Evolutionary conservation across 257 asterid genomes (phyloP), one percentile per base, ranked within the genome.

Genomic region (Plantago ovata): DNA sequence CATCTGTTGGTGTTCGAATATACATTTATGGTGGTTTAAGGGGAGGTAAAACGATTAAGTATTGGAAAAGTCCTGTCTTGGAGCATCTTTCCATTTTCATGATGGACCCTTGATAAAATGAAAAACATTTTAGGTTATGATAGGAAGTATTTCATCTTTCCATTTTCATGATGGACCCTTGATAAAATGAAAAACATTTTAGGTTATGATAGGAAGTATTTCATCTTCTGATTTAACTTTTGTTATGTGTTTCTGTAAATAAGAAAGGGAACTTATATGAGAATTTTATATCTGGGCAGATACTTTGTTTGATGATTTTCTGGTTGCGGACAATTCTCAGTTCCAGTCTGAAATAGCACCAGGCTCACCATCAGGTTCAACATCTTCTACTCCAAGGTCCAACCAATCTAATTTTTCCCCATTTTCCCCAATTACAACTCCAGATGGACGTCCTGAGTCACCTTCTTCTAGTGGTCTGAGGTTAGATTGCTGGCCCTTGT

Each of bases 1-100:
- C 99, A 70, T 84, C 99, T 60, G 95, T 89, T 69, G 99, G 96
- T 55, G 84, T 78, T 54, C 79, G 92, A 62, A 81, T 93, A 69
- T 93, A 93, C 79, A 50, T 71, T 75, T 74, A 82, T 64, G 99
- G 99, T 58, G 99, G 99, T 69, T 75, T 93, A 20, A 89, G 72
- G 77, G 97, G 99, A 83, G 99, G 99, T 93, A 68, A 76, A 47
- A 21, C 42, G 38, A 36, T 67, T 63, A 39, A 49, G 62, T 44
- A 60, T 66, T 38, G 22, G 20, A 18, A 16, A 47, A 52, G 40
- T 58, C 58, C 13, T 46, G 9, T 74, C 64, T 63, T 64, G 28
- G 12, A n/a, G 41, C 52, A 19, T 54, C 61, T 46, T 22, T 28
- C 62, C 9, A 36, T 23, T 40, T 46, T 64, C 60, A 28, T 28